These are phyloP conservation scores for Acanthamoeba royreba DNA, from an alignment of 208 protist genomes.

Conservation along the genomic window DNA sequence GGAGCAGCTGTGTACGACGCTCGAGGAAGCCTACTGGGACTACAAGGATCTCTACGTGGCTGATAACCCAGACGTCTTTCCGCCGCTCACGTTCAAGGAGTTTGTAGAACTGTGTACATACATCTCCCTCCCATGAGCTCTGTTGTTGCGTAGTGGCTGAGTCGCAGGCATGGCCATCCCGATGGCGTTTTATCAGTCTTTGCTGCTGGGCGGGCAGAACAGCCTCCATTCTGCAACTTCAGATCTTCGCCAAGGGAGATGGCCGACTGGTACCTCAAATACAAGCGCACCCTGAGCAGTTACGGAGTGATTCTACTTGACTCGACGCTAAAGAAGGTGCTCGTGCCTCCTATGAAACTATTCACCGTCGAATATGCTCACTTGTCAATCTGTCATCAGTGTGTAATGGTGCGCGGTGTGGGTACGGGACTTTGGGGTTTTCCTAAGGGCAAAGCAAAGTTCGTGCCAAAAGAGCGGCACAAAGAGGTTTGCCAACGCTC, in stretches of 20 bases:
- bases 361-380: too few species aligned
- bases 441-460: neutral
- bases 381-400: too few species aligned
- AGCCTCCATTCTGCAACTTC: neutral
- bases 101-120: neutral
- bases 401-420: neutral
- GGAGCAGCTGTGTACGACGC: neutral
- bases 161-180: too few species aligned
- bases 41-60: constrained; percentile 32
- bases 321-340: neutral
- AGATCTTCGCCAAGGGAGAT: neutral
- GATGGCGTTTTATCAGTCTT: neutral
- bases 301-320: neutral
- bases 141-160: too few species aligned
- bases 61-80: constrained; percentile 30
- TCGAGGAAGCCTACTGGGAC: constrained; percentile 36
- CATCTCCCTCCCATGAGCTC: too few species aligned
- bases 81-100: neutral
- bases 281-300: neutral
- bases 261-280: constrained; percentile 3
- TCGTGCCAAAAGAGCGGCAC: neutral
- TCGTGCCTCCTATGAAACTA: too few species aligned
- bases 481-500: constrained; percentile 1
- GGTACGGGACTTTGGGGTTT: neutral
- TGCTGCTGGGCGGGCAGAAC: neutral